phyloP scores from a whole-genome alignment of 2,329 filamentous ascomycete species.

The Ascochyta fabae region DNA sequence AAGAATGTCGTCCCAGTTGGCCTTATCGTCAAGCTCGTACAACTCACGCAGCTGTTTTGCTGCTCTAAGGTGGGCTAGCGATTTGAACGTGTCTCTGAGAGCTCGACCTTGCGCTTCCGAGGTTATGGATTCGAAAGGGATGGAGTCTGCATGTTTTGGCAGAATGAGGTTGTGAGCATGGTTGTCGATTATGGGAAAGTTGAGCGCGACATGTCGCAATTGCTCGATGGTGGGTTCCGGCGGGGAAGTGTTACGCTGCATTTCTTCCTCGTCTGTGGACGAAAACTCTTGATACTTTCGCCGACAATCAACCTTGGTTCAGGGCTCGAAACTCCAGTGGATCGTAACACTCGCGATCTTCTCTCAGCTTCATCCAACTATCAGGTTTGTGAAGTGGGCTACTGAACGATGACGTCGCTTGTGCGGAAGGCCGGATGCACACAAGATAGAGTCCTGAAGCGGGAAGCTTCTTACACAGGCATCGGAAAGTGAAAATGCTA shows the following conservation, averaged over 20 bases:
- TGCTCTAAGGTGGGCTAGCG: constrained; percentile 73
- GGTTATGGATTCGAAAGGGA: constrained; percentile 68
- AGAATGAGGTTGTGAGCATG: constrained; percentile 74
- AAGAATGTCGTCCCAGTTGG: constrained; percentile 66
- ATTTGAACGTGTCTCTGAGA: constrained; percentile 65
- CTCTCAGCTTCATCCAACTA: not conserved
- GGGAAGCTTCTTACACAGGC: not conserved
- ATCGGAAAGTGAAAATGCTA: not conserved
- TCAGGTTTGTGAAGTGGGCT: not conserved
- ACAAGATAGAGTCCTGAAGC: not conserved
- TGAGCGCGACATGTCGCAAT: constrained; percentile 42
- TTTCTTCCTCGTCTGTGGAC: constrained; percentile 2
- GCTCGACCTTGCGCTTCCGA: constrained; percentile 76
- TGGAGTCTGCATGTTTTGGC: constrained; percentile 54
- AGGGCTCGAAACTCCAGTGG: not conserved
- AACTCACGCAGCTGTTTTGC: constrained; percentile 70
- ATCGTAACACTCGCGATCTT: not conserved
- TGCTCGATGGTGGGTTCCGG: constrained; percentile 40
- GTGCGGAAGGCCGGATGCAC: constrained; percentile 1
- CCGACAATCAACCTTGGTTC: not conserved
- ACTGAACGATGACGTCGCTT: constrained; percentile 10
- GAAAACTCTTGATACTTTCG: not conserved
- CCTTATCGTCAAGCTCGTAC: constrained; percentile 63
- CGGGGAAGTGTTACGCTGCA: constrained; percentile 25
- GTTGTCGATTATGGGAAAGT: constrained; percentile 71